Conservation (phyloP, 345 rosid species). For the Fremontodendron californicum region DNA sequence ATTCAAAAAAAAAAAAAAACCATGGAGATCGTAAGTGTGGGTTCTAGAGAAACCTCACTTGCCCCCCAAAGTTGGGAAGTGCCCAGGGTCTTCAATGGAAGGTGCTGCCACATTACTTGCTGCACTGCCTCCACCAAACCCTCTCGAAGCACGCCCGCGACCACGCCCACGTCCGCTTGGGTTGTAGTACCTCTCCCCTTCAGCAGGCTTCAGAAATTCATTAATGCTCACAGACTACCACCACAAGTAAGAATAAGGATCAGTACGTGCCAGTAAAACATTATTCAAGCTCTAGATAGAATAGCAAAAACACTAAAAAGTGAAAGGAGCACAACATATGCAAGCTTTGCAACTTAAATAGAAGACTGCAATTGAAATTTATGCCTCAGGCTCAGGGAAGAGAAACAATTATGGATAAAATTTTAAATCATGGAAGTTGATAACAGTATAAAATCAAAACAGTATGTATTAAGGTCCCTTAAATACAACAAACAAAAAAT, state of each 20-base stretch:
- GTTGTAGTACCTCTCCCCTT: slow-evolving; percentile 44
- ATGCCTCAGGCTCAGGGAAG: neutral
- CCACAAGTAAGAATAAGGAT: neutral
- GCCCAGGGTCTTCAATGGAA: slow-evolving; percentile 54
- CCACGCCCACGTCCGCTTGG: slow-evolving; percentile 45
- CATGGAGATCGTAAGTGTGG: neutral
- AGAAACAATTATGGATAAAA: neutral
- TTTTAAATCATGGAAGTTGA: neutral
- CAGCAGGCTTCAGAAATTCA: no score
- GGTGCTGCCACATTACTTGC: slow-evolving; percentile 42
- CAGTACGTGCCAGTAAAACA: neutral
- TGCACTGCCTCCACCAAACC: slow-evolving; percentile 25
- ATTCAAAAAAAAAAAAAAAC: slow-evolving; percentile 7
- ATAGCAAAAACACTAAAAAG: neutral
- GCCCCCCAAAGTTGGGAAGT: slow-evolving; percentile 66
- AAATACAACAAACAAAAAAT: neutral
- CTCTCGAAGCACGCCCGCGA: slow-evolving; percentile 44
- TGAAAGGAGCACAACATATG: no score
- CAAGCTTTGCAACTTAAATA: neutral
- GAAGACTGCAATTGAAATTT: neutral
- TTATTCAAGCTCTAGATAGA: neutral
- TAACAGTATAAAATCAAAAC: neutral
- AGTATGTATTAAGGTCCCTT: neutral
- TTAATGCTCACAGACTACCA: slow-evolving; percentile 57
- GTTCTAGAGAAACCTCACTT: slow-evolving; percentile 32